Conservation (phyloP, 2,329 filamentous ascomycete genomes). For the Huntiella moniliformis region DNA sequence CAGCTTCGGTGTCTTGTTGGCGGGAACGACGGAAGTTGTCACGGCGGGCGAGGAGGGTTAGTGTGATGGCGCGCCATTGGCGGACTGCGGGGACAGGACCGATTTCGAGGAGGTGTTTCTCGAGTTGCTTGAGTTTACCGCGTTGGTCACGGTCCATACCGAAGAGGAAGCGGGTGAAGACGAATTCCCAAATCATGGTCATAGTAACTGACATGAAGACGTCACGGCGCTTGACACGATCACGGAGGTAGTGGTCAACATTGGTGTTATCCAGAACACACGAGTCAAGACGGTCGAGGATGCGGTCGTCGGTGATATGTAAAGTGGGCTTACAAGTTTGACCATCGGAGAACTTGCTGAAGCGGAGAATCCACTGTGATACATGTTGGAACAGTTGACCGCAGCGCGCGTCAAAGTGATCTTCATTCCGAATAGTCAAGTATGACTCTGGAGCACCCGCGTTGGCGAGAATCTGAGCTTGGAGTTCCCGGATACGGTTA, state of each 20-base stretch:
- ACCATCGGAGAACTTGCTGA: conserved; percentile 94
- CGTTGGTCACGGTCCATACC: conserved; percentile 96
- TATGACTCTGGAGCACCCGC: conserved; percentile 36
- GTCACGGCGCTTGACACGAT: conserved; percentile 75
- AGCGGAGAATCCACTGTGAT: conserved; percentile 92
- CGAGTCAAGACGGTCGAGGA: conserved; percentile 86
- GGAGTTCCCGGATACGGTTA: conserved; percentile 34
- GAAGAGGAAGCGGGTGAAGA: conserved; percentile 95
- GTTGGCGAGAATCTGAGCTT: conserved; percentile 32
- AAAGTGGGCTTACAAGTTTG: conserved; percentile 65
- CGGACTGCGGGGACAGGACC: conserved; percentile 78
- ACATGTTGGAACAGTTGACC: conserved; percentile 90
- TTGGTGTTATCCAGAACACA: conserved; percentile 85
- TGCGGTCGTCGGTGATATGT: conserved; percentile 80
- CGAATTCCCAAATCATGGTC: conserved; percentile 98
- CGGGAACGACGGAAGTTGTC: conserved; percentile 66
- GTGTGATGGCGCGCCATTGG: conserved; percentile 88
- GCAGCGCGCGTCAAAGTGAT: conserved; percentile 87
- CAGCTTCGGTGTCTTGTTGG: conserved; percentile 78
- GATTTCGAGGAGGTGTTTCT: conserved; percentile 78
- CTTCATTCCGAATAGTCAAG: conserved; percentile 66
- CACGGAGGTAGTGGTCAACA: conserved; percentile 69
- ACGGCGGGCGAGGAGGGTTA: conserved; percentile 70
- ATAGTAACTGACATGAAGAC: conserved; percentile 98
- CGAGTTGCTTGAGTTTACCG: conserved; percentile 88